Evolutionary conservation across 768 basidiomycete genomes (phyloP).

Genomic region (Lactarius sp.): DNA sequence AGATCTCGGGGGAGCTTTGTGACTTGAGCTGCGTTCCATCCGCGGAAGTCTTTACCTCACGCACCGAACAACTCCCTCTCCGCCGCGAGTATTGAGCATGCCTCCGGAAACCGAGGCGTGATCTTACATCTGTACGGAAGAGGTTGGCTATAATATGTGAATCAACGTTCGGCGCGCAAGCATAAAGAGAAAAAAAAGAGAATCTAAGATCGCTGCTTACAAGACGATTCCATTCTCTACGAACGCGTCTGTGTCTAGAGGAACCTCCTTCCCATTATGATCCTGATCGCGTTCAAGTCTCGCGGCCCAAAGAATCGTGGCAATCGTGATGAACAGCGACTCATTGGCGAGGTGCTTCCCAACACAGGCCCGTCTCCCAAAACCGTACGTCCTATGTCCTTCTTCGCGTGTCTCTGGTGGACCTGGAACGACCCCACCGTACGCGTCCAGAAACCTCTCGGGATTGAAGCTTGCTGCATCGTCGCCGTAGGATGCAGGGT

Average conservation of each 20-base stretch:
- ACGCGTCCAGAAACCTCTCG: constrained; percentile 19
- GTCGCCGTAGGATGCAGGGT: constrained; percentile 7
- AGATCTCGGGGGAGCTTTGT: background rate
- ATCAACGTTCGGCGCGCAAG: too few relatives aligned
- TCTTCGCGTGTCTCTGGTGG: constrained; percentile 14
- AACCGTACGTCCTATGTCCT: constrained; percentile 21
- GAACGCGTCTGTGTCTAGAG: background rate
- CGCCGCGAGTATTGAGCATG: background rate
- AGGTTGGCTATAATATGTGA: background rate
- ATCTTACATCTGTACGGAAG: background rate
- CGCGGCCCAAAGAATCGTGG: constrained; percentile 25
- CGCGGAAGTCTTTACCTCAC: background rate
- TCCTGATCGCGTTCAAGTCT: constrained; percentile 13
- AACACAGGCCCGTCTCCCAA: constrained; percentile 22
- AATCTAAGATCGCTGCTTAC: background rate
- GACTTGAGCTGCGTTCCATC: background rate
- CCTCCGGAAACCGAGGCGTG: background rate
- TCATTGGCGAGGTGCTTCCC: constrained; percentile 25
- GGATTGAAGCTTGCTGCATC: constrained; percentile 25
- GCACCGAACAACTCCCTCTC: background rate
- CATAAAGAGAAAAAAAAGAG: too few relatives aligned
- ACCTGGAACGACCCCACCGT: background rate
- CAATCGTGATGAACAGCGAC: constrained; percentile 25
- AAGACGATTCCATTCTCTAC: too few relatives aligned
- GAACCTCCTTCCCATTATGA: constrained; percentile 6